These are phyloP conservation scores for Auxenochlorella protothecoides DNA, from an alignment of 139 green algal genomes.

Conservation along the genomic window DNA sequence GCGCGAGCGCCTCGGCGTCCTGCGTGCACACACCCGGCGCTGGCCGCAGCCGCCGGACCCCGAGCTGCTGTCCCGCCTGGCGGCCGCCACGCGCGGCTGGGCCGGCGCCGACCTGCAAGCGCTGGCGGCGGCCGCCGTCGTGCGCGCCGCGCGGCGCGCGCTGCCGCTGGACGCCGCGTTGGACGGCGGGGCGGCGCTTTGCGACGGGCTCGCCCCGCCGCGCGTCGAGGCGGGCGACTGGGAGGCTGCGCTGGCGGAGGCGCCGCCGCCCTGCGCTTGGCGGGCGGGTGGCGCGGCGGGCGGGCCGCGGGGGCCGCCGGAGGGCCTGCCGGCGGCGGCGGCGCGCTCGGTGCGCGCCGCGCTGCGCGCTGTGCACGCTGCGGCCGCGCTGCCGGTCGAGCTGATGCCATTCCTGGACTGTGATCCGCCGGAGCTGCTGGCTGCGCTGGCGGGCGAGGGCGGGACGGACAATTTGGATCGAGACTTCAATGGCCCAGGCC, in stretches of 20 bases:
- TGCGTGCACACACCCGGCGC: constrained; percentile 27
- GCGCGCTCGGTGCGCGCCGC: too few relatives aligned
- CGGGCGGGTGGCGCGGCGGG: too few relatives aligned
- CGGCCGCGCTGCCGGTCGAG: too few relatives aligned
- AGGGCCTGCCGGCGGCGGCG: too few relatives aligned
- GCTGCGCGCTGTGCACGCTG: too few relatives aligned
- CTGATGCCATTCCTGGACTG: too few relatives aligned
- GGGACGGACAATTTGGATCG: too few relatives aligned
- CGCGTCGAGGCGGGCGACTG: constrained; percentile 36
- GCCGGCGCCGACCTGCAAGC: constrained; percentile 65
- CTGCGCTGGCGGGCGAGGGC: too few relatives aligned
- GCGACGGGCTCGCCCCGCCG: not conserved
- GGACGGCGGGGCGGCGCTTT: not conserved
- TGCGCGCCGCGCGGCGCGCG: constrained; percentile 38
- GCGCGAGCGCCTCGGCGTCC: constrained; percentile 32
- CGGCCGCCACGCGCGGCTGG: constrained; percentile 44
- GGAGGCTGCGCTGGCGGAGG: constrained; percentile 33
- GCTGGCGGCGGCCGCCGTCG: constrained; percentile 40
- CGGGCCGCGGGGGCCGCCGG: too few relatives aligned
- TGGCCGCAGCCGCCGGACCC: constrained; percentile 29
- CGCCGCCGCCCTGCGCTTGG: constrained; percentile 31
- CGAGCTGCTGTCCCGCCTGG: constrained; percentile 28
- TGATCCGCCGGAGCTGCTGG: too few relatives aligned
- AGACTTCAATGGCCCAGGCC: too few relatives aligned
- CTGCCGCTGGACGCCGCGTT: not conserved